Evolutionary conservation across 1,284 basidiomycete species (phyloP).

Genomic region (Cystobasidium slooffiae): DNA sequence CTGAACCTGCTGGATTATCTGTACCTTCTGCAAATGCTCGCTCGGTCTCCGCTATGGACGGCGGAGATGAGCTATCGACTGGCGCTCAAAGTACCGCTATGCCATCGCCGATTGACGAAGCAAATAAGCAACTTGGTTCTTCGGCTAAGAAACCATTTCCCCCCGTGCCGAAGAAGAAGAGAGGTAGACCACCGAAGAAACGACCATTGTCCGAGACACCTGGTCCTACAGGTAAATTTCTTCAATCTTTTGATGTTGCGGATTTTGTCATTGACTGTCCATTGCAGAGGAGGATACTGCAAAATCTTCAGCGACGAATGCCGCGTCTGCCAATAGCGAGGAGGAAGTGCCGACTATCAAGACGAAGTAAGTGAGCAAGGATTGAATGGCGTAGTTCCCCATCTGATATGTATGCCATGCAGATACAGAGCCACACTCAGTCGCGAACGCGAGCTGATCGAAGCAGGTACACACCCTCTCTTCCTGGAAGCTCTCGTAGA

Average conservation of each 20-base stretch:
- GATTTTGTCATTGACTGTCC: no score
- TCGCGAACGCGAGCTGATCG: constrained; percentile 2
- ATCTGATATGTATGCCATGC: neutral
- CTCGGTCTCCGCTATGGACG: constrained; percentile 12
- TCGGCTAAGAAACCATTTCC: neutral
- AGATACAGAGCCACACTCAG: constrained; percentile 8
- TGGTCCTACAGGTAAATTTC: neutral
- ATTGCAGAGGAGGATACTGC: no score
- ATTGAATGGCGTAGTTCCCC: no score
- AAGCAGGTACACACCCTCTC: constrained; percentile 11
- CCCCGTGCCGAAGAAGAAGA: neutral
- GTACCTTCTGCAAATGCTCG: neutral
- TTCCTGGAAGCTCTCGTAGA: constrained; percentile 22
- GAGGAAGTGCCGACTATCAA: no score
- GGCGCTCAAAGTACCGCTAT: constrained; percentile 7
- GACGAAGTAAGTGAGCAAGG: no score
- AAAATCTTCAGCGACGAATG: no score
- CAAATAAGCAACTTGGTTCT: neutral
- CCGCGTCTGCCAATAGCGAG: no score
- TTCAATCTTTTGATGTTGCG: neutral
- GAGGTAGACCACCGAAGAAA: constrained; percentile 22
- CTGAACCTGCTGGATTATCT: neutral
- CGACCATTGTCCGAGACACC: constrained; percentile 17
- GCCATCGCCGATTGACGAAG: constrained; percentile 11
- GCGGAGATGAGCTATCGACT: neutral